A percentile compares a stretch with the other conserved stretches of the same genome.
Conservation (phyloP, 179 eudicot species). For the Beta macrorhiza region DNA sequence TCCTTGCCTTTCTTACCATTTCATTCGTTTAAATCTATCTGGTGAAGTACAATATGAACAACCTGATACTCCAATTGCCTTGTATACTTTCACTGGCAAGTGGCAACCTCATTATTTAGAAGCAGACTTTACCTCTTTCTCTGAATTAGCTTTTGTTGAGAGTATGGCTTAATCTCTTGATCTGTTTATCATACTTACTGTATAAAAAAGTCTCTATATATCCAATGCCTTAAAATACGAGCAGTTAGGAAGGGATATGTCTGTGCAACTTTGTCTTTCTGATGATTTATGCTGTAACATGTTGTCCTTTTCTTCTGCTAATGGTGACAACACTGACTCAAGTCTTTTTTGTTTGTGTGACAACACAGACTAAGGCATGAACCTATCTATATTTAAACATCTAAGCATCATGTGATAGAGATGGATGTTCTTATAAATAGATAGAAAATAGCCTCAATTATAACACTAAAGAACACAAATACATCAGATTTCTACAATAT, state of each 20-base stretch:
- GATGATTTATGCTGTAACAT: not conserved
- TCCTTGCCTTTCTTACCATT: conserved; percentile 19
- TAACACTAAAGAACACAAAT: too few species aligned
- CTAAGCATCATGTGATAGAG: too few species aligned
- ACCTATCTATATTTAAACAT: conserved; percentile 59
- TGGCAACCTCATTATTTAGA: conserved; percentile 53
- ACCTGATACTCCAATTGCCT: conserved; percentile 70
- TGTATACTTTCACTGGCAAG: conserved; percentile 95
- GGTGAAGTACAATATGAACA: conserved; percentile 96
- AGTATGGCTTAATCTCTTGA: conserved; percentile 43
- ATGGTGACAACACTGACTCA: conserved; percentile 15
- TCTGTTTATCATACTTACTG: not conserved
- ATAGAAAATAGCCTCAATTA: too few species aligned
- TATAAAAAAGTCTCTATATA: not conserved
- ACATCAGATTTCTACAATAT: too few species aligned
- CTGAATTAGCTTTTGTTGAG: conserved; percentile 92
- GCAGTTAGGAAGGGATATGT: not conserved
- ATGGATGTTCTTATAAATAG: too few species aligned
- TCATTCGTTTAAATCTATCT: conserved; percentile 28
- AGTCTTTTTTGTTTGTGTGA: conserved; percentile 16
- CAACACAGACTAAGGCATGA: conserved; percentile 84
- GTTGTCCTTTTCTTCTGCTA: not conserved
- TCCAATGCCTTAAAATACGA: not conserved
- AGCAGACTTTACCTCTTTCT: conserved; percentile 83
- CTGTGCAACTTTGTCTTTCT: not conserved